These are phyloP conservation scores for Cytospora piceicola DNA, from an alignment of 2,329 filamentous ascomycete species.

Conservation along the genomic window DNA sequence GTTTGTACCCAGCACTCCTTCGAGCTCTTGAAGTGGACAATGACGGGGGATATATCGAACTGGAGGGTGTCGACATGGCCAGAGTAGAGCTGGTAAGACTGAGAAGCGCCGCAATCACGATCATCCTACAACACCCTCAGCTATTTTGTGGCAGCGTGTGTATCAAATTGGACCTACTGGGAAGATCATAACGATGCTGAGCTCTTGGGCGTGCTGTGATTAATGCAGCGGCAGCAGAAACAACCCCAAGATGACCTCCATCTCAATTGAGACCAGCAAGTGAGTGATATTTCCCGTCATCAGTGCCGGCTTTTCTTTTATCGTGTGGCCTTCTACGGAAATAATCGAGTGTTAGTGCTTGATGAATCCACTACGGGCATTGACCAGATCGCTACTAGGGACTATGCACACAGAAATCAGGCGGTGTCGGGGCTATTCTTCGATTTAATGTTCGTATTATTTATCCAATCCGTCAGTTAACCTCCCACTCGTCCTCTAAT, in stretches of 20 bases:
- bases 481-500: too few relatives aligned
- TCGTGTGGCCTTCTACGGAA: conserved; percentile 13
- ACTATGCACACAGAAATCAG: neutral
- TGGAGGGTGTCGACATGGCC: conserved; percentile 26
- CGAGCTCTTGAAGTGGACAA: neutral
- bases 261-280: conserved; percentile 1
- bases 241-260: neutral
- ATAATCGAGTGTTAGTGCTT: conserved; percentile 13
- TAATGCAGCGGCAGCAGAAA: neutral
- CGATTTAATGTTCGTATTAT: too few relatives aligned
- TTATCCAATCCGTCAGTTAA: too few relatives aligned
- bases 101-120: conserved; percentile 6
- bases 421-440: too few relatives aligned
- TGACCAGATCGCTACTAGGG: conserved; percentile 20
- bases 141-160: conserved; percentile 12
- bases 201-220: neutral
- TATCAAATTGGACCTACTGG: conserved; percentile 13
- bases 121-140: conserved; percentile 7
- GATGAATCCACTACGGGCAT: conserved; percentile 24
- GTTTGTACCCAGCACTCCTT: conserved; percentile 13
- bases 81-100: neutral
- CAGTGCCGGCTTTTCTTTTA: conserved; percentile 18
- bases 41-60: conserved; percentile 16
- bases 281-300: conserved; percentile 4
- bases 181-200: neutral